These are phyloP conservation scores for Drechmeria coniospora DNA, from an alignment of 2,329 filamentous ascomycete species.

Conservation along the genomic window DNA sequence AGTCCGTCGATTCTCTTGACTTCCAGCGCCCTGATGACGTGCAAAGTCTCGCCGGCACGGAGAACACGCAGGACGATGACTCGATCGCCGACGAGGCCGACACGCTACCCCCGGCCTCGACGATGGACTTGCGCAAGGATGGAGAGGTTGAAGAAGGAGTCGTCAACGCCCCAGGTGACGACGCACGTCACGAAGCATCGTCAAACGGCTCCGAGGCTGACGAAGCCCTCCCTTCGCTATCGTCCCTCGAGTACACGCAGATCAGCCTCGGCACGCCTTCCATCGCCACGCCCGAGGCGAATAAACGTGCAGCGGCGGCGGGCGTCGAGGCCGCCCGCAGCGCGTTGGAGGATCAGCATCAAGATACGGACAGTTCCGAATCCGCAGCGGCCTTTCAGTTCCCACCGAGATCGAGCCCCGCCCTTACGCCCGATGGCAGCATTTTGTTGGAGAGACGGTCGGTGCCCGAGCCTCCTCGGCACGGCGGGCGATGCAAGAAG, in stretches of 20 bases:
- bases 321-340: no score
- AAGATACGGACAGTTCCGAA: no score
- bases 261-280: slow-evolving; percentile 30
- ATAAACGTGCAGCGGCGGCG: slow-evolving; percentile 11
- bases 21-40: slow-evolving; percentile 33
- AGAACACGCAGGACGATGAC: slow-evolving; percentile 29
- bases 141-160: not conserved
- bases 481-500: slow-evolving; percentile 4
- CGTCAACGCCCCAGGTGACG: slow-evolving; percentile 1
- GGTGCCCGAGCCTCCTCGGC: no score
- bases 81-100: slow-evolving; percentile 20
- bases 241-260: slow-evolving; percentile 33
- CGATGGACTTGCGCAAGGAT: slow-evolving; percentile 1
- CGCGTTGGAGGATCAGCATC: no score
- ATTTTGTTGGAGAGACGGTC: no score
- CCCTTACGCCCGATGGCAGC: no score
- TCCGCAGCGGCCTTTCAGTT: no score
- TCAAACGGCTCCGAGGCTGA: slow-evolving; percentile 15
- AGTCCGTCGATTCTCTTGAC: slow-evolving; percentile 35
- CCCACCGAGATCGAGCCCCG: no score
- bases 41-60: slow-evolving; percentile 34
- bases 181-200: not conserved
- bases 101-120: not conserved
- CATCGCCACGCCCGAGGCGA: slow-evolving; percentile 20
- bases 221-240: slow-evolving; percentile 21